These are phyloP conservation scores for Aspergillus neoniger DNA, from an alignment of 2,329 filamentous ascomycete species.

Conservation along the genomic window DNA sequence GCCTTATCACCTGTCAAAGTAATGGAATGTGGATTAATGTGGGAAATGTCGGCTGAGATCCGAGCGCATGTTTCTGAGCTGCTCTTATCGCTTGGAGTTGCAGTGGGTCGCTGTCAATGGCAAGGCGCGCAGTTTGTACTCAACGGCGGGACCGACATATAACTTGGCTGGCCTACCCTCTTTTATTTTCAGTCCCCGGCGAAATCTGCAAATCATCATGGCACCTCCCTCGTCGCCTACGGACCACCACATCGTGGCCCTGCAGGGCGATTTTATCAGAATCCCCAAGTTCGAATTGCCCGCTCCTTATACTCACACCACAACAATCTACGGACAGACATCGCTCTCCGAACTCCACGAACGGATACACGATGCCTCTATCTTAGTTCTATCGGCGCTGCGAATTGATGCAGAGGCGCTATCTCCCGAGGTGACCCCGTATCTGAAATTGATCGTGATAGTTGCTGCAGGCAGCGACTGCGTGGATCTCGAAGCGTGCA, in stretches of 20 bases:
- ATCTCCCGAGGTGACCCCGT: conserved; percentile 46
- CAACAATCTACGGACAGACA: conserved; percentile 38
- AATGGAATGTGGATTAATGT: background rate
- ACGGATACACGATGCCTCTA: conserved; percentile 50
- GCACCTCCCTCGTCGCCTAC: conserved; percentile 25
- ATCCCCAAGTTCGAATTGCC: conserved; percentile 45
- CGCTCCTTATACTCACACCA: conserved; percentile 41
- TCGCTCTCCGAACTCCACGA: conserved; percentile 39
- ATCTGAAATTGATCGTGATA: conserved; percentile 48
- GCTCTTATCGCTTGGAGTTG: background rate
- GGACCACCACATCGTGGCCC: conserved; percentile 50
- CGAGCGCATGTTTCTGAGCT: background rate
- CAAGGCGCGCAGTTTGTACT: background rate
- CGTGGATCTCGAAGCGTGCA: conserved; percentile 49
- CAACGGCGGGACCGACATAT: background rate
- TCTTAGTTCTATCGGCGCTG: conserved; percentile 46
- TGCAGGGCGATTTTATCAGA: conserved; percentile 49
- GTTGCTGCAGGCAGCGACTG: conserved; percentile 52
- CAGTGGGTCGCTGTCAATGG: conserved; percentile 8
- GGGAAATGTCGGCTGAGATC: background rate
- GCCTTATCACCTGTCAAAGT: background rate
- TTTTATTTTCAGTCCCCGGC: background rate
- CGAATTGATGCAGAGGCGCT: conserved; percentile 38
- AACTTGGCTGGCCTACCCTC: background rate
- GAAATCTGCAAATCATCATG: conserved; percentile 5